Base-by-base conservation (phyloP, 2,329 filamentous ascomycete genomes). In the Hymenoscyphus linearis region DNA sequence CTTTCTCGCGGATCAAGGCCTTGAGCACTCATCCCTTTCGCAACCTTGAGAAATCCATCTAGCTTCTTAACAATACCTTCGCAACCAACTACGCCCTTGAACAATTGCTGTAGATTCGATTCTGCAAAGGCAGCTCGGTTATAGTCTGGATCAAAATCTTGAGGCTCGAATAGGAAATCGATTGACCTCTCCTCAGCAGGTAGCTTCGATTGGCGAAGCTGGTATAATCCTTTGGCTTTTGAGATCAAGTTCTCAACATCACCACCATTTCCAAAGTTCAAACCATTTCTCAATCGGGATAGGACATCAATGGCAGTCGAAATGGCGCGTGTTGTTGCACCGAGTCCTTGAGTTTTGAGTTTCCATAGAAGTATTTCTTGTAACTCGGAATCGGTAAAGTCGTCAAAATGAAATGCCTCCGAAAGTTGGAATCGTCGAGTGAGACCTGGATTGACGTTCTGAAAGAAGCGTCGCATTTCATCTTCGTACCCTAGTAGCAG, bases 401-500 rank as follows among this genome's bases (percentile, higher is more conserved):
- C 87, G 18, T 89, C 82, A 68, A 92, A 93, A 0, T 72, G 69
- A 65, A 92, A 92, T 0, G 84, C 86, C 0, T 80, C 79, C 0
- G 80, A 76, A 0, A 90, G 71, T 0, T 85, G 85, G 62, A 92
- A 91, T 0, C 89, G 79, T 31, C 89, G 77, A 2, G 77, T 78
- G 0, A 92, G 77, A 0, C 89, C 89, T 0, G 88, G 88, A 62
- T 92, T 92, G 55, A 84, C 83, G 35, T 87, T 86, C n/a, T 85
- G 83, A 63, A 91, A 86, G 87, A 92, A 91, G 0, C 80, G 75
- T 58, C 84, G 78, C 84, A 93, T 89, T 65, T 87, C 78, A 0
- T 86, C 82, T 55, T 84, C 80, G 73, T 92, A 92, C 0, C 89
- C 89, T 0, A 91, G 76, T 0, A 92, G 76, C 0, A 92, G 76